Percentiles rank a stretch among this genome's conserved stretches.
Conservation (phyloP, 495 filamentous ascomycete genomes). For the Penicillium riverlandense region DNA sequence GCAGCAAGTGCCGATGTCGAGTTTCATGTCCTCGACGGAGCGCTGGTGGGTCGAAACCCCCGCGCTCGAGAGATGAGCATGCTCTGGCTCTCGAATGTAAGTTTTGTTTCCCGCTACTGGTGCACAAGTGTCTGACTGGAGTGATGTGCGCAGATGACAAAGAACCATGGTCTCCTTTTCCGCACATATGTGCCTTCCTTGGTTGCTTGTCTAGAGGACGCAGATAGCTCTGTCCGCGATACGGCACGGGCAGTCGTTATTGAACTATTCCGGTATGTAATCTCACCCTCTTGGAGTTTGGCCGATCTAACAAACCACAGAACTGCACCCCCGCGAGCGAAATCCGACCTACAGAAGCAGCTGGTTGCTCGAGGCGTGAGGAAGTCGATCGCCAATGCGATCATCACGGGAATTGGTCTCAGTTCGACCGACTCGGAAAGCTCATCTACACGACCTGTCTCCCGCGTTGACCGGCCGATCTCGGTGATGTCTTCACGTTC, state of each 20-base stretch:
- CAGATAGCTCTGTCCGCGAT: conserved; percentile 79
- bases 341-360: conserved; percentile 80
- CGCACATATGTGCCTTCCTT: conserved; percentile 72
- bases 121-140: conserved; percentile 2
- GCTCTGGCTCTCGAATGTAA: conserved; percentile 66
- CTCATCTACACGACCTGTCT: conserved; percentile 27
- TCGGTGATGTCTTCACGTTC: conserved; percentile 21
- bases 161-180: conserved; percentile 68
- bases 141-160: conserved; percentile 55
- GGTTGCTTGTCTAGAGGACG: conserved; percentile 82
- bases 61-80: conserved; percentile 76
- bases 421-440: conserved; percentile 17
- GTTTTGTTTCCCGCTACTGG: conserved; percentile 24
- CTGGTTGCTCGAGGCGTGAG: conserved; percentile 71
- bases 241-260: conserved; percentile 73
- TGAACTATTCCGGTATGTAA: conserved; percentile 69
- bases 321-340: conserved; percentile 72
- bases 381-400: conserved; percentile 72
- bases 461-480: conserved; percentile 34
- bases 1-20: conserved; percentile 66
- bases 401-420: conserved; percentile 64
- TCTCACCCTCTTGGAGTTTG: neutral
- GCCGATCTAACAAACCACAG: conserved; percentile 25
- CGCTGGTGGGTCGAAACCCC: conserved; percentile 70
- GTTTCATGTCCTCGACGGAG: conserved; percentile 66